phyloP scores from a whole-genome alignment of 2,329 filamentous ascomycete species.

The Esteya vermicola region DNA sequence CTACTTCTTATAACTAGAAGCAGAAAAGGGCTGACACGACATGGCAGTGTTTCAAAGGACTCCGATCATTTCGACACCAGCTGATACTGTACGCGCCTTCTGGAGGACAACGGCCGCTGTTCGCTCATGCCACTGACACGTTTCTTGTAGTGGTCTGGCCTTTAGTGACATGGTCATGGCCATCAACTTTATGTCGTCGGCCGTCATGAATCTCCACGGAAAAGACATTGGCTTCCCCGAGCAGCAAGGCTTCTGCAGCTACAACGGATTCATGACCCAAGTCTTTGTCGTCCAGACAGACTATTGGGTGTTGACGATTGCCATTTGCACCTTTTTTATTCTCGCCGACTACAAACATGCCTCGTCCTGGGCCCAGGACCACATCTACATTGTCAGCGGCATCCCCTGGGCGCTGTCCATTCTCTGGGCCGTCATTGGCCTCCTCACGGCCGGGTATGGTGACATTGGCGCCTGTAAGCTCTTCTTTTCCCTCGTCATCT shows the following conservation, averaged over 20 bases:
- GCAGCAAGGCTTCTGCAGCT: neutral
- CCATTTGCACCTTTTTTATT: neutral
- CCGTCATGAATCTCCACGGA: neutral
- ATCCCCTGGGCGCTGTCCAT: neutral
- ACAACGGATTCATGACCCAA: conserved; percentile 1
- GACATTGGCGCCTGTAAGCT: neutral
- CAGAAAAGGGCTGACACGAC: too few species aligned
- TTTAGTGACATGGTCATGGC: conserved; percentile 1
- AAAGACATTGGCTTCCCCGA: neutral
- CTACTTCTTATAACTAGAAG: too few species aligned
- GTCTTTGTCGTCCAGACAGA: conserved; percentile 1
- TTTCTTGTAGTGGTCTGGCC: neutral
- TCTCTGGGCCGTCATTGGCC: neutral
- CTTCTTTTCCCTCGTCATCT: too few species aligned
- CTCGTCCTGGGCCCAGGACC: neutral
- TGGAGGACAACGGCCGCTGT: neutral
- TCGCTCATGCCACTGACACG: neutral
- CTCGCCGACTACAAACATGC: neutral
- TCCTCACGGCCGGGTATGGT: neutral
- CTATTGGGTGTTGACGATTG: neutral
- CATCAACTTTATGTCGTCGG: neutral
- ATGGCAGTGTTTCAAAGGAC: neutral
- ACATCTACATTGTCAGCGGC: neutral
- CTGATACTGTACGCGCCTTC: neutral
- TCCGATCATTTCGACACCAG: neutral